phyloP scores from a whole-genome alignment of 768 basidiomycete genomes.

The Tricholoma saponaceum region DNA sequence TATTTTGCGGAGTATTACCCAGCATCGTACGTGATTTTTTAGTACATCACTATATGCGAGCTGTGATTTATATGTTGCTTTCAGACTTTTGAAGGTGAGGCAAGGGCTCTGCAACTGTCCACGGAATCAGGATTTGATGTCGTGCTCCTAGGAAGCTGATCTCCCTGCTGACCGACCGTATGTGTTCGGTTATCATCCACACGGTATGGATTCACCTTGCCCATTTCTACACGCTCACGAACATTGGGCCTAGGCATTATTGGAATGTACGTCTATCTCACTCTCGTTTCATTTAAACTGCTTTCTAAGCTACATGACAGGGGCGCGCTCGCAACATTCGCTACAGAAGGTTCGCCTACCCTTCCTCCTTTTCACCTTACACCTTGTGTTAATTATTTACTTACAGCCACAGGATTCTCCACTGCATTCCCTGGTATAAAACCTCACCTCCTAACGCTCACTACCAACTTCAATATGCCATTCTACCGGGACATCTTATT shows the following conservation, averaged over 20 bases:
- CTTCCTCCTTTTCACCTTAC: slow-evolving; percentile 1
- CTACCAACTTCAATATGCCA: slow-evolving; percentile 88
- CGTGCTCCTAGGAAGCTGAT: slow-evolving; percentile 66
- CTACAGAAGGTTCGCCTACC: slow-evolving; percentile 67
- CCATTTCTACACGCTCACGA: slow-evolving; percentile 6
- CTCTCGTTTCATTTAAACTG: not conserved
- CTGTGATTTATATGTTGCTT: slow-evolving; percentile 1
- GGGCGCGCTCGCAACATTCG: slow-evolving; percentile 96
- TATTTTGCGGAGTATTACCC: slow-evolving; percentile 94
- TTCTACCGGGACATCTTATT: slow-evolving; percentile 92
- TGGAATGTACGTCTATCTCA: slow-evolving; percentile 70
- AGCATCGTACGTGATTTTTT: slow-evolving; percentile 60
- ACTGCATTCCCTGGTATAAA: slow-evolving; percentile 83
- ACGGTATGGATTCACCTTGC: slow-evolving; percentile 52
- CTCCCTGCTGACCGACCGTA: slow-evolving; percentile 90
- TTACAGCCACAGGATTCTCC: slow-evolving; percentile 84
- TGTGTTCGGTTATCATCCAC: slow-evolving; percentile 98
- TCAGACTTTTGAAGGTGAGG: not conserved
- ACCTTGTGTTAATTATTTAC: not conserved
- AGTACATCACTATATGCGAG: not conserved
- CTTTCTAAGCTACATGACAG: slow-evolving; percentile 31
- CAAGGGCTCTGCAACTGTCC: not conserved
- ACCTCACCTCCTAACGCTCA: slow-evolving; percentile 89
- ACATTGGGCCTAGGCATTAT: slow-evolving; percentile 69
- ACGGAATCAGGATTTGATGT: slow-evolving; percentile 8